Conservation (phyloP, 2,329 filamentous ascomycete species). For the Didymella segeticola region DNA sequence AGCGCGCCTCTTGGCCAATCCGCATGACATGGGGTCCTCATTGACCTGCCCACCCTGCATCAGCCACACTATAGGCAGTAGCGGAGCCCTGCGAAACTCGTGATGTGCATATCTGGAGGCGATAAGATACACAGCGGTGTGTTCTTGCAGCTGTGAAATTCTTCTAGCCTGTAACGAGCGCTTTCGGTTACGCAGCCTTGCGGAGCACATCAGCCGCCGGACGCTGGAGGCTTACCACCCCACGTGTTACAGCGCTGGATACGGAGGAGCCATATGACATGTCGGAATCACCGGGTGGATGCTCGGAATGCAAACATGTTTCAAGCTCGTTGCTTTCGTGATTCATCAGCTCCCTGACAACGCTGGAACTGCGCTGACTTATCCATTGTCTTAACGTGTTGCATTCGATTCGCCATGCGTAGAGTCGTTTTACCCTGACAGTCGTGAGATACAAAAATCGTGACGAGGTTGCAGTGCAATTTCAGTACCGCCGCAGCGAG, state of each 20-base stretch:
- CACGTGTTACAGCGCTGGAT: slow-evolving; percentile 42
- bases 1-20: slow-evolving; percentile 17
- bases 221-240: slow-evolving; percentile 34
- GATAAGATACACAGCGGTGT: neutral
- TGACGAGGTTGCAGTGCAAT: neutral
- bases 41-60: slow-evolving; percentile 23
- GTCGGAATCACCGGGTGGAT: slow-evolving; percentile 27
- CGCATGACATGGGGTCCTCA: slow-evolving; percentile 20
- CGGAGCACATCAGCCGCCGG: slow-evolving; percentile 20
- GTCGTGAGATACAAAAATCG: neutral
- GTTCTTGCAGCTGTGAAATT: neutral
- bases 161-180: neutral
- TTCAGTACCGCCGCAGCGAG: neutral
- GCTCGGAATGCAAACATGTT: slow-evolving; percentile 43
- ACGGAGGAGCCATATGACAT: slow-evolving; percentile 38
- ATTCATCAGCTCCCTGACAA: slow-evolving; percentile 12
- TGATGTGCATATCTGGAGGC: slow-evolving; percentile 13
- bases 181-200: slow-evolving; percentile 10
- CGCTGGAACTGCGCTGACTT: slow-evolving; percentile 6
- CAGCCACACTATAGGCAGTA: slow-evolving; percentile 33
- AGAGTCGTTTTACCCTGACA: neutral
- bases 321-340: slow-evolving; percentile 26
- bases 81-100: slow-evolving; percentile 25
- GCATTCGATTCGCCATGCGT: neutral
- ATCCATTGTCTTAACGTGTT: neutral